Evolutionary conservation across 2,329 filamentous ascomycete genomes (phyloP), one percentile per base, ranked within the genome.

Genomic region (Aureobasidium namibiae): DNA sequence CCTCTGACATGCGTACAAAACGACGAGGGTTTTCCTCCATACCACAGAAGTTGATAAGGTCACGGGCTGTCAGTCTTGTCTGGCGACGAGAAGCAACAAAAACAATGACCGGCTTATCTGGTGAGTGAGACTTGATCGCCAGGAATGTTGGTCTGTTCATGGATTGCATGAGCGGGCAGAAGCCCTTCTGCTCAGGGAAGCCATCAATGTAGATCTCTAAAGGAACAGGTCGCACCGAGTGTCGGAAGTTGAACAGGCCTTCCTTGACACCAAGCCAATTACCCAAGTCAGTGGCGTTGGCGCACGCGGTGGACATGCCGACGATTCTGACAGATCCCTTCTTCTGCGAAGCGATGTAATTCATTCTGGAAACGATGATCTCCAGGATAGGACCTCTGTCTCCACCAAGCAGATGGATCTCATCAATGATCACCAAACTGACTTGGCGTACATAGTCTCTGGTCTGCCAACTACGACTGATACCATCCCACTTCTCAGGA

Each of bases 401-500:
- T 61, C 94, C 91, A 29, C 94, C 95, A n/a, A 99, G 82, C 29
- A 99, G 77, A 74, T 99, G 94, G 60, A 99, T 99, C 75, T 99
- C 94, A 68, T 99, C 94, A 65, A 99, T 99, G 63, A 99, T 96
- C 56, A 99, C 94, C 16, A 99, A 78, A 62, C 91, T 92, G 61
- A 99, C 94, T 73, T 96, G 88, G 56, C 91, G 85, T 41, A 99
- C 94, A 66, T 99, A 99, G 62, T 89, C 89, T 83, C 94, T 88
- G 5, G 92, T 97, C 73, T 97, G 92, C 94, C 95, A 99, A 69
- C 90, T 95, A 82, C 94, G 89, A 67, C 90, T 96, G 66, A 99
- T 97, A 82, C 95, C 95, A 70, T 99, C 95, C 94, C 94, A 99
- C 72, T 99, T 99, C 75, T 99, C 94, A n/a, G 94, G 95, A 0